Percentiles rank a stretch among this genome's conserved stretches.
Conservation (phyloP, 345 rosid genomes). For the Aegle marmelos region DNA sequence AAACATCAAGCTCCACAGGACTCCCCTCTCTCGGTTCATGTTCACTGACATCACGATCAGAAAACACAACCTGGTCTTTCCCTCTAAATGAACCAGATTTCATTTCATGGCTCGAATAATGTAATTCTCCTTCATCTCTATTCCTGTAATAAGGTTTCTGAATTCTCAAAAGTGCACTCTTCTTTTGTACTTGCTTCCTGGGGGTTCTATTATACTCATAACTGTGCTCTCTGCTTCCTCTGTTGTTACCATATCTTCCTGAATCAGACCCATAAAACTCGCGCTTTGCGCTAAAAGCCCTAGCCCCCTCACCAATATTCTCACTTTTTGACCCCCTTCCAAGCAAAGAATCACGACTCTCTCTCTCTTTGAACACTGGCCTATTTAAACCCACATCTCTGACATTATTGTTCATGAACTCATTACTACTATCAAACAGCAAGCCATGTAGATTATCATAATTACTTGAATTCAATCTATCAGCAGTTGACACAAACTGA, state of each 20-base stretch:
- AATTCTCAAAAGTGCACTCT: constrained; percentile 85
- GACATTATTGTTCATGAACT: constrained; percentile 26
- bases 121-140: constrained; percentile 51
- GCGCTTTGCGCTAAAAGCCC: constrained; percentile 27
- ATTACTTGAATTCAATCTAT: constrained; percentile 35
- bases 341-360: constrained; percentile 19
- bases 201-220: constrained; percentile 48
- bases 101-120: constrained; percentile 35
- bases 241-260: constrained; percentile 36
- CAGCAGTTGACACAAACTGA: constrained; percentile 33
- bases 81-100: constrained; percentile 43
- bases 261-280: constrained; percentile 39
- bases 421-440: constrained; percentile 9
- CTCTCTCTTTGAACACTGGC: constrained; percentile 36
- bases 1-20: constrained; percentile 80
- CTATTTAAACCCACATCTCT: constrained; percentile 32
- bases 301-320: constrained; percentile 26
- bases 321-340: constrained; percentile 22
- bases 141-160: constrained; percentile 46
- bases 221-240: constrained; percentile 50
- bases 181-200: constrained; percentile 64
- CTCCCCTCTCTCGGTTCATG: constrained; percentile 48
- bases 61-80: constrained; percentile 41
- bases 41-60: constrained; percentile 32
- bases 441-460: constrained; percentile 28